These are phyloP conservation scores for Citrus glauca DNA, from an alignment of 345 rosid genomes.

Conservation along the genomic window DNA sequence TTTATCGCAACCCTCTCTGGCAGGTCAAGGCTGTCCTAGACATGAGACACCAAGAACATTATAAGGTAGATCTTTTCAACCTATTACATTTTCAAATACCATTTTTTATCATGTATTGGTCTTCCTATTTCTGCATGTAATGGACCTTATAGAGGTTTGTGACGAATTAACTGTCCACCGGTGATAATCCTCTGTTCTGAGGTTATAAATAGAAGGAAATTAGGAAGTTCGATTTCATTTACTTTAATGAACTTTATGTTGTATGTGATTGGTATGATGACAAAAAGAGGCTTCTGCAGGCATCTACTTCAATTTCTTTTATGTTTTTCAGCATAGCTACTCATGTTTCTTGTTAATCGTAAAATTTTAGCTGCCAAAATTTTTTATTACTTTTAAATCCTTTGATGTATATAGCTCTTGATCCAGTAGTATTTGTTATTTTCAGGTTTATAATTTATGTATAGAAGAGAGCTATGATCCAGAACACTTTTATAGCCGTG, in stretches of 20 bases:
- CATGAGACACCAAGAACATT: constrained; percentile 70
- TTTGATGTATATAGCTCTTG: not conserved
- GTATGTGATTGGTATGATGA: not conserved
- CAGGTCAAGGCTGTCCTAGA: constrained; percentile 93
- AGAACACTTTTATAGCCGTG: constrained; percentile 69
- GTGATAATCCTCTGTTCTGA: not conserved
- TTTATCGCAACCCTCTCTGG: constrained; percentile 93
- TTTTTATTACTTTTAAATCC: not conserved
- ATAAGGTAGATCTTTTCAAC: constrained; percentile 50
- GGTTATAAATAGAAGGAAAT: not conserved
- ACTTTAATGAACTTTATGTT: not conserved
- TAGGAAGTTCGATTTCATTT: not conserved
- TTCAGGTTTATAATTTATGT: constrained; percentile 76
- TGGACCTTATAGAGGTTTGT: not conserved
- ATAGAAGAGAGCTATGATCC: constrained; percentile 81
- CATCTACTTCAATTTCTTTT: not conserved
- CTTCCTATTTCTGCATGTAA: not conserved
- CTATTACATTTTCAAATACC: not conserved
- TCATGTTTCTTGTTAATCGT: not conserved
- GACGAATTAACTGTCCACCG: not conserved
- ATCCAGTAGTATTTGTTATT: not conserved
- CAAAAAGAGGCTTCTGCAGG: not conserved
- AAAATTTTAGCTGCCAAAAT: not conserved
- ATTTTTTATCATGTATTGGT: not conserved
- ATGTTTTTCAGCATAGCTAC: not conserved